Base-by-base conservation (phyloP, 2,329 filamentous ascomycete species). In the Claviceps fusiformis region DNA sequence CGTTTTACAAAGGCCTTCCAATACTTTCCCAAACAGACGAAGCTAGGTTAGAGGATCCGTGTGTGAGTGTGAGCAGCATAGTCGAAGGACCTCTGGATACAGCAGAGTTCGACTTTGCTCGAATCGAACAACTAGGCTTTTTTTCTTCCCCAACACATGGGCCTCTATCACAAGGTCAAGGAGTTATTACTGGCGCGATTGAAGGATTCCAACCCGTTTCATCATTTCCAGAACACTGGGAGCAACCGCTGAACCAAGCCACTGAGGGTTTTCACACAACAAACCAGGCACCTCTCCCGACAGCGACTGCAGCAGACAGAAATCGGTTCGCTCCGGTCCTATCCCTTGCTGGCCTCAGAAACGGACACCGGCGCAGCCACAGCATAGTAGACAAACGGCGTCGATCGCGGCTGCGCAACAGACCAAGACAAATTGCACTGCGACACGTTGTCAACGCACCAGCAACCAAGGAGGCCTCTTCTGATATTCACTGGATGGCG, bases 401-500 rank as follows among this genome's bases (percentile, higher is more conserved):
- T 50, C 59, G 58, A 33, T 60, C 57, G n/a, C 58, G 61, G 48
- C 54, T 60, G 35, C 65, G 59, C 51, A 66, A 64, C 17, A 62
- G 64, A 17, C 59, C 63, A 0, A 61, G 67, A 35, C 68, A 70
- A 35, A 71, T 71, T 57, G 62, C 65, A 37, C 58, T 70, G 39
- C 56, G 60, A 37, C 61, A 64, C 55, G 59, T 60, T 53, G 52
- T 51, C 39, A 55, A 61, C 59, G 52, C 60, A 35, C 49, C 59
- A 47, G 57, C 59, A 27, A 57, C 59, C 54, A 55, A 59, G 35
- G 61, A 65, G 51, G 53, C 59, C 7, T 57, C 65, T 50, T 5
- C 45, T 31, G 45, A 55, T 50, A 59, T 65, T 55, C 63, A 67
- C 64, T 70, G 67, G 65, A 72, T 72, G 70, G 65, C 69, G 57